Evolutionary conservation across 176 grass and related monocot species (phyloP), one percentile per base, ranked within the genome.

Genomic region (Carex scoparia): DNA sequence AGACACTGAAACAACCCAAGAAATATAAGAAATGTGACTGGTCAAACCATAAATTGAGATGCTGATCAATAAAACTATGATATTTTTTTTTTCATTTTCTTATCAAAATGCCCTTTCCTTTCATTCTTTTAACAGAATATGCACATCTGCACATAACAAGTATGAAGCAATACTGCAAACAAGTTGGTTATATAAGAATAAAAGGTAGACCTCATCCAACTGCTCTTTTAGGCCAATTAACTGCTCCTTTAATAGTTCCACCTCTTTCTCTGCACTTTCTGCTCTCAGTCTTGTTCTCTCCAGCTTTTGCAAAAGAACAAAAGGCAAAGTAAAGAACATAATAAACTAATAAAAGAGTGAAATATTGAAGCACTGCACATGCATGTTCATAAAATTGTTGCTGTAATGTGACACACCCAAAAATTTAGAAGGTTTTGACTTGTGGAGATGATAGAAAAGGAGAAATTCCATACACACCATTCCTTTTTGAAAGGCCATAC

Each of bases 261-360:
- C 87, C 74, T 98, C 93, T 70, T 49, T 66, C 87, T 95, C 93
- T 79, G 87, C 91, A 87, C 83, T 90, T 84, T 93, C 85, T 49
- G 95, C 89, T 84, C 84, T 95, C 32, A 98, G 89, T 75, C 35
- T 93, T 87, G 84, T 86, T 79, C 78, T 86, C 60, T 98, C 95
- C 86, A 93, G 88, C 95, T 98, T 86, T 66, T 37, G 37, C 35
- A 84, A 78, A 79, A 37, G 31, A 66, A 81, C 81, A 76, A 65
- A 81, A 58, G 3, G 14, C 14, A 86, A 81, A 69, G 63, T 48
- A 10, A 78, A 86, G 61, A 83, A 68, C 40, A 56, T 66, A 55
- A n/a, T 19, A 72, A 10, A 88, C 51, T 66, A 13, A 69, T 31
- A 74, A 61, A 81, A 72, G 32, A 38, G 65, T 84, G 61, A 70